Evolutionary conservation across 2,329 filamentous ascomycete genomes (phyloP), one percentile per base, ranked within the genome.

Genomic region (Arthrobotrys iridis): DNA sequence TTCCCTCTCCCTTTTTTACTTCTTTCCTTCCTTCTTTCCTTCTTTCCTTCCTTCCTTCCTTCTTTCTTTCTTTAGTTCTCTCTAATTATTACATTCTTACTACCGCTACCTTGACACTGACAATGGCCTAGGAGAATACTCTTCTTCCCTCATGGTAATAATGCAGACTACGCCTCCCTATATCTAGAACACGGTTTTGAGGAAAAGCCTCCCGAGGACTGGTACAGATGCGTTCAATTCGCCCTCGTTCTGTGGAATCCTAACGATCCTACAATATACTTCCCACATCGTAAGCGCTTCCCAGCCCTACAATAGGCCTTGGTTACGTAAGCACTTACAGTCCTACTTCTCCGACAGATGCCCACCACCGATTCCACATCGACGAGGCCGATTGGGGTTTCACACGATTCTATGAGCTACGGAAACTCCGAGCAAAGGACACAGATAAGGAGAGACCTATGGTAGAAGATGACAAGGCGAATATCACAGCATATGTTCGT

Each of bases 371-470:
- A 72, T 99, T 98, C 82, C 98, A 93, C 2, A 92, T 91, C 77
- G 95, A 98, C 45, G 95, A 99, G 82, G 93, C 93, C 22, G 95
- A 99, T 80, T 99, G 95, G 95, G 95, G 95, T 0, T 99, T 99
- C 82, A 99, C 95, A n/a, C 86, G 94, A 66, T 99, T 98, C 81
- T 89, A 93, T 10, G 95, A 98, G 82, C 87, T 96, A 57, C 87
- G 93, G 63, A 90, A 89, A 80, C 90, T 98, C 82, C 96, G 97
- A 81, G 90, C 90, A 75, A 85, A 89, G 33, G 91, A 95, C 68
- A 88, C 88, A 20, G 84, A 85, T 20, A 84, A 83, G 37, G 76
- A 78, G 10, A 87, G 91, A 68, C 92, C 91, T 6, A 86, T 96
- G 78, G 87, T 93, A 15, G 92, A 96, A 80, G 88, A 92, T 79